These are phyloP conservation scores for Collybia mongolica DNA, from an alignment of 768 basidiomycete species.

Conservation along the genomic window DNA sequence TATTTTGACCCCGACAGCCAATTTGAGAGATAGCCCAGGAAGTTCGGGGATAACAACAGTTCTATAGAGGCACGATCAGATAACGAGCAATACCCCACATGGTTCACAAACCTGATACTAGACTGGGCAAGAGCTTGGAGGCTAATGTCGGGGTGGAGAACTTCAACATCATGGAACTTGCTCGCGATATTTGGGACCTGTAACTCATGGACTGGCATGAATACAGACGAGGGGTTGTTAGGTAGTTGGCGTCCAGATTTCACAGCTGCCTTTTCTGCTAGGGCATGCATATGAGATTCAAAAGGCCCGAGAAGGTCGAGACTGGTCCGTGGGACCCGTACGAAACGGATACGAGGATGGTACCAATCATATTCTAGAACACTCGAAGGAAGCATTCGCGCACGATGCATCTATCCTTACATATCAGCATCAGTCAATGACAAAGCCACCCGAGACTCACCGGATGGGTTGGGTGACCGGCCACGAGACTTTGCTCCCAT, in stretches of 20 bases:
- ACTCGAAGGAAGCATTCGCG: conserved; percentile 37
- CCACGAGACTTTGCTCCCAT: conserved; percentile 60
- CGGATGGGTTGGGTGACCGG: conserved; percentile 61
- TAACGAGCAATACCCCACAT: not conserved
- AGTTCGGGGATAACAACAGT: conserved; percentile 47
- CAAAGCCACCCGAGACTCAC: conserved; percentile 24
- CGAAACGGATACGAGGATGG: conserved; percentile 48
- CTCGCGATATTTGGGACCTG: conserved; percentile 43
- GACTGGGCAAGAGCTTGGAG: conserved; percentile 47
- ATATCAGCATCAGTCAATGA: conserved; percentile 2
- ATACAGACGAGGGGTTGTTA: conserved; percentile 25
- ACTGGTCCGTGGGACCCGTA: conserved; percentile 33
- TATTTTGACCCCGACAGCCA: conserved; percentile 55
- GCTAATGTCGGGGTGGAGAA: conserved; percentile 39
- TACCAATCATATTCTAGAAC: conserved; percentile 50
- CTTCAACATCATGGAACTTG: conserved; percentile 40
- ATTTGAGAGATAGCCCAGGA: conserved; percentile 44
- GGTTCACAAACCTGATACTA: conserved; percentile 43
- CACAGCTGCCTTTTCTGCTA: conserved; percentile 32
- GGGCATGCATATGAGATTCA: conserved; percentile 27
- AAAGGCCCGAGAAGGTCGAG: conserved; percentile 44
- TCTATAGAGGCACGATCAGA: conserved; percentile 22
- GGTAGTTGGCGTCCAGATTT: conserved; percentile 24
- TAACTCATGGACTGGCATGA: conserved; percentile 55
- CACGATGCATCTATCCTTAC: conserved; percentile 50